Conservation (phyloP, 2,329 filamentous ascomycete genomes). For the Colletotrichum aenigma region DNA sequence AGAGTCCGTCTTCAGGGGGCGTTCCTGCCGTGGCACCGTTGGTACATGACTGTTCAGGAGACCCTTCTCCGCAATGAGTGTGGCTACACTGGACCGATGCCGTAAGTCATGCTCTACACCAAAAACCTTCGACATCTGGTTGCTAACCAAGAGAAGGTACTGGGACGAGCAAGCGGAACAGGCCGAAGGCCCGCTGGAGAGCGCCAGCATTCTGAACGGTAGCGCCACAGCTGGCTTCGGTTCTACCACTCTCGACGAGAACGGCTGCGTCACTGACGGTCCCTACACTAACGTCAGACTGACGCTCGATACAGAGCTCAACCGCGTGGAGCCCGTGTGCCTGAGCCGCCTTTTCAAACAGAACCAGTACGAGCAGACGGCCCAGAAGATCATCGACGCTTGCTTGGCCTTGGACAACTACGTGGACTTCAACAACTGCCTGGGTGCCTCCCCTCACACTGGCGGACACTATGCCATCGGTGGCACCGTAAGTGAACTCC, state of each 20-base stretch:
- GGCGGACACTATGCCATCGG: conserved; percentile 7
- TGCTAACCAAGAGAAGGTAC: not conserved
- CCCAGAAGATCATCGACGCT: conserved; percentile 5
- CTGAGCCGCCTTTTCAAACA: conserved; percentile 1
- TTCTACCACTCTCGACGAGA: conserved; percentile 17
- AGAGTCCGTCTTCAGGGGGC: not conserved
- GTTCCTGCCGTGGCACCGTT: conserved; percentile 41
- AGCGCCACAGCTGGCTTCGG: conserved; percentile 32
- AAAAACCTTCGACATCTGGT: not conserved
- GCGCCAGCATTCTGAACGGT: conserved; percentile 32
- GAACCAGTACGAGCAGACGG: not conserved
- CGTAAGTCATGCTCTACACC: conserved; percentile 31
- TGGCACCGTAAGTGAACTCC: not conserved
- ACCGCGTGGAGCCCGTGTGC: not conserved
- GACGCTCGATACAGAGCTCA: not conserved
- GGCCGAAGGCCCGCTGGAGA: not conserved
- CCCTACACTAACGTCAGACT: conserved; percentile 22
- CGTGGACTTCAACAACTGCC: not conserved
- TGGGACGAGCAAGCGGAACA: conserved; percentile 16
- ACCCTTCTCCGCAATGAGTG: conserved; percentile 31
- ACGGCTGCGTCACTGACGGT: conserved; percentile 26
- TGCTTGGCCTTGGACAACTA: conserved; percentile 1
- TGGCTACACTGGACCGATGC: conserved; percentile 33
- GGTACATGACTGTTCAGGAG: conserved; percentile 34
- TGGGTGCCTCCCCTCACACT: not conserved